Evolutionary conservation across 1,284 basidiomycete genomes (phyloP).

Genomic region (Trichosporon coremiiforme): DNA sequence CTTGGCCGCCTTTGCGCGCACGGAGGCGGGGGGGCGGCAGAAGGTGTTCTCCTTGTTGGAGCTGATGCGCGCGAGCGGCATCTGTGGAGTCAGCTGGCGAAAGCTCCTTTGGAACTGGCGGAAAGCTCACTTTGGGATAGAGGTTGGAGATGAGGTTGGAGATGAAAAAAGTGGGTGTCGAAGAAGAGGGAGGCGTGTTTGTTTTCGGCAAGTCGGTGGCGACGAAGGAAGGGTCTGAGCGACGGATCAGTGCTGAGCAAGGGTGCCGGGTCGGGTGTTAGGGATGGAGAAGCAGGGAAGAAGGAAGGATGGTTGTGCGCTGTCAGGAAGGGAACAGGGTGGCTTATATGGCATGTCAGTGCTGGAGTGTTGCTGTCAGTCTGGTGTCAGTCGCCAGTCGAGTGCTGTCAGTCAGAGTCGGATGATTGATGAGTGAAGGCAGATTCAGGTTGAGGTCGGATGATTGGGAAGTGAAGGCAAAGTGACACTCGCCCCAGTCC

Average conservation of each 20-base stretch:
- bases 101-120: neutral
- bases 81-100: neutral
- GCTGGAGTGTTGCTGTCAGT: neutral
- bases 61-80: slow-evolving; percentile 24
- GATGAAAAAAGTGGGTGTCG: neutral
- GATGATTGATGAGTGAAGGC: slow-evolving; percentile 1
- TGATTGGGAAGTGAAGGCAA: no score
- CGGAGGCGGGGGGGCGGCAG: slow-evolving; percentile 24
- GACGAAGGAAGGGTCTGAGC: neutral
- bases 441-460: neutral
- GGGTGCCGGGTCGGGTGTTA: neutral
- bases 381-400: neutral
- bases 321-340: neutral
- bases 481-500: no score
- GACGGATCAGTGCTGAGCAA: slow-evolving; percentile 8
- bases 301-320: neutral
- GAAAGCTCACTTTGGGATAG: neutral
- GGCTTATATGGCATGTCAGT: neutral
- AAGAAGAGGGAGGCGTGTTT: neutral
- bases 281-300: neutral
- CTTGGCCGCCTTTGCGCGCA: slow-evolving; percentile 10
- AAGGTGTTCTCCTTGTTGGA: slow-evolving; percentile 40
- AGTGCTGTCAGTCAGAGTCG: neutral
- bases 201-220: slow-evolving; percentile 4
- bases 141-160: neutral